Conservation (phyloP, 1,139 yeast species). For the Sugiyamaella grinbergsii region DNA sequence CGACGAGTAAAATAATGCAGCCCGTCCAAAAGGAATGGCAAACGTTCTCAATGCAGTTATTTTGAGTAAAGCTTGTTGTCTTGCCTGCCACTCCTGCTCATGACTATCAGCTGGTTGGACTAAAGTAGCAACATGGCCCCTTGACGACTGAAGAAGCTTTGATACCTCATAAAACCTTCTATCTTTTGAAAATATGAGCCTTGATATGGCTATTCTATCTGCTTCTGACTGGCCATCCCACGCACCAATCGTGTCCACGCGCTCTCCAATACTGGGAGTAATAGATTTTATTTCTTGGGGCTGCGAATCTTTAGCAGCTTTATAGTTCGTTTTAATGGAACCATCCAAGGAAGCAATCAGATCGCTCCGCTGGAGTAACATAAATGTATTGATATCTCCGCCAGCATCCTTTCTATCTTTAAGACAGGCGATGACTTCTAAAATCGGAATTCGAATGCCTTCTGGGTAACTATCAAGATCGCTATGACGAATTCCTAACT, state of each 20-base stretch:
- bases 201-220: slow-evolving; percentile 65
- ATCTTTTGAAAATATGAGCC: slow-evolving; percentile 73
- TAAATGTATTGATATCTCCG: slow-evolving; percentile 47
- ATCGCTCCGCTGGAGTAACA: slow-evolving; percentile 69
- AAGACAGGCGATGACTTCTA: slow-evolving; percentile 44
- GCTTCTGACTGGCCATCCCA: slow-evolving; percentile 73
- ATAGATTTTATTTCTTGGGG: slow-evolving; percentile 41
- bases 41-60: slow-evolving; percentile 71
- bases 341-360: slow-evolving; percentile 36
- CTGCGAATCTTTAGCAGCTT: slow-evolving; percentile 23
- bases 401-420: slow-evolving; percentile 36
- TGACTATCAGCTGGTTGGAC: slow-evolving; percentile 46
- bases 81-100: slow-evolving; percentile 60
- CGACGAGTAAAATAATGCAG: slow-evolving; percentile 68
- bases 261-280: slow-evolving; percentile 51
- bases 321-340: neutral
- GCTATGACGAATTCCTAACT: slow-evolving; percentile 52
- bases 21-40: slow-evolving; percentile 78
- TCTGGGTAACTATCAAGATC: slow-evolving; percentile 72
- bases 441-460: slow-evolving; percentile 68
- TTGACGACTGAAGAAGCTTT: slow-evolving; percentile 67
- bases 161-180: slow-evolving; percentile 79
- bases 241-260: slow-evolving; percentile 54
- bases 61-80: slow-evolving; percentile 66
- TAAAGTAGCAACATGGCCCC: slow-evolving; percentile 52